A percentile compares a stretch with the other conserved stretches of the same genome.
Evolutionary conservation across 176 grass and related monocot genomes (phyloP).

Genomic region (Themeda triandra): DNA sequence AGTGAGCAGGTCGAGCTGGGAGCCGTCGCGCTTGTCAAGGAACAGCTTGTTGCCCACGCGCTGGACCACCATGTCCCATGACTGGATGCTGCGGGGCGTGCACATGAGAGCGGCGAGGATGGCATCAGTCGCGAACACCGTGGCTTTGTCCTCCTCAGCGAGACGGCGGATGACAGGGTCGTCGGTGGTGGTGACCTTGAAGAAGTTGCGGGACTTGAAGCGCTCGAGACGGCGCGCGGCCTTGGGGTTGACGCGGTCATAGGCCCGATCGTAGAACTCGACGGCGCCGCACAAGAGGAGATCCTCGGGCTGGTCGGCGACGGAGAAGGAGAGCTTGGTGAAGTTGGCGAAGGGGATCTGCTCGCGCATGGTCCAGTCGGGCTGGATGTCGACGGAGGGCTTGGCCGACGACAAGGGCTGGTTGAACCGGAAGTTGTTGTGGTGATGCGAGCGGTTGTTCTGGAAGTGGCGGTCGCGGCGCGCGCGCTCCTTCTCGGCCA

Average conservation of each 20-base stretch:
- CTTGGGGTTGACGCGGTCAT: constrained; percentile 74
- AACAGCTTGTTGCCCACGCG: constrained; percentile 89
- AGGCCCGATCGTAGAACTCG: constrained; percentile 70
- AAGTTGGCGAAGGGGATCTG: constrained; percentile 87
- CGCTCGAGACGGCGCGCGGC: constrained; percentile 67
- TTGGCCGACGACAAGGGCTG: constrained; percentile 23
- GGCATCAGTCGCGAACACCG: constrained; percentile 65
- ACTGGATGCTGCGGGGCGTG: constrained; percentile 60
- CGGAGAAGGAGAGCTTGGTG: constrained; percentile 81
- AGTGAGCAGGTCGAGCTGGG: constrained; percentile 69
- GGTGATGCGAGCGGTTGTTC: constrained; percentile 42
- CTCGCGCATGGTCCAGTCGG: constrained; percentile 50
- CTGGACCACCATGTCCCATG: constrained; percentile 84
- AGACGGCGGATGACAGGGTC: constrained; percentile 80
- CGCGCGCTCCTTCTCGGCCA: constrained; percentile 78
- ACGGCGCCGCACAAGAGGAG: constrained; percentile 70
- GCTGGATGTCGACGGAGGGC: constrained; percentile 56
- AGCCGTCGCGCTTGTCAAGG: constrained; percentile 83
- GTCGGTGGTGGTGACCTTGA: constrained; percentile 80
- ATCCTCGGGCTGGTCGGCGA: constrained; percentile 71
- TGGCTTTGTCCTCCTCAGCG: constrained; percentile 73
- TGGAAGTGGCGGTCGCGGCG: constrained; percentile 71
- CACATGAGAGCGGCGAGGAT: constrained; percentile 81
- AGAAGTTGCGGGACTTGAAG: constrained; percentile 75
- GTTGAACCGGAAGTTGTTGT: no score